Percentiles rank a stretch among this genome's conserved stretches.
Conservation (phyloP, 2,329 filamentous ascomycete genomes). For the Phyllosticta capitalensis region DNA sequence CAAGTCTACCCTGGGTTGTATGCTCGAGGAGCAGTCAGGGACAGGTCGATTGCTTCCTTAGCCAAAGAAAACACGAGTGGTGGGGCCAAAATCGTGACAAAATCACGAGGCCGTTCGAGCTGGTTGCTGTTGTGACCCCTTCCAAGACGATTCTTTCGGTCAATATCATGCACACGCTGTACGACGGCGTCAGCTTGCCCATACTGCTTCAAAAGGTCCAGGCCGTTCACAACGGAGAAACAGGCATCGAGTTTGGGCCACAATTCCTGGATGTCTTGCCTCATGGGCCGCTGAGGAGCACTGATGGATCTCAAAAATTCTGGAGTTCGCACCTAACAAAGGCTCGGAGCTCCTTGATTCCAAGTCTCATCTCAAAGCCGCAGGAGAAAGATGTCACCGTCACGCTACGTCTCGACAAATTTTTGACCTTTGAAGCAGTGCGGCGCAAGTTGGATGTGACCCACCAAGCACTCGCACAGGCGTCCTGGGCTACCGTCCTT, state of each 20-base stretch:
- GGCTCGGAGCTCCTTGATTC: constrained; percentile 24
- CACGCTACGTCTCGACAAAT: constrained; percentile 25
- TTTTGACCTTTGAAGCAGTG: constrained; percentile 40
- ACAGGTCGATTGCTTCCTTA: constrained; percentile 26
- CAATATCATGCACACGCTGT: constrained; percentile 75
- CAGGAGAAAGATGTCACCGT: constrained; percentile 14
- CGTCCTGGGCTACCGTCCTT: constrained; percentile 60
- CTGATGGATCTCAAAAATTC: constrained; percentile 48
- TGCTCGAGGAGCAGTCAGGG: constrained; percentile 19
- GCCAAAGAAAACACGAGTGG: constrained; percentile 42
- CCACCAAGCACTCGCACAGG: constrained; percentile 69
- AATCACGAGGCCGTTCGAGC: constrained; percentile 44
- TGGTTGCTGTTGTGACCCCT: constrained; percentile 34
- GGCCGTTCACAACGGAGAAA: constrained; percentile 37
- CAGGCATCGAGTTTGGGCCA: constrained; percentile 31
- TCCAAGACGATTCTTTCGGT: constrained; percentile 42
- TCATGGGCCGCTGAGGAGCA: constrained; percentile 54
- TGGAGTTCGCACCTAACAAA: constrained; percentile 53
- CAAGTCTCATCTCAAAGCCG: constrained; percentile 16
- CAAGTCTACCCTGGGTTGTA: constrained; percentile 37
- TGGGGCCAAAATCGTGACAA: constrained; percentile 41
- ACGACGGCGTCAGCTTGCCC: constrained; percentile 72
- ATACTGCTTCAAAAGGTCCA: constrained; percentile 54
- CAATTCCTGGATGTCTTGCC: constrained; percentile 58
- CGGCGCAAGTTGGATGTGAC: constrained; percentile 59